These are phyloP conservation scores for Crepidotus variabilis DNA, from an alignment of 768 basidiomycete species.

Conservation along the genomic window DNA sequence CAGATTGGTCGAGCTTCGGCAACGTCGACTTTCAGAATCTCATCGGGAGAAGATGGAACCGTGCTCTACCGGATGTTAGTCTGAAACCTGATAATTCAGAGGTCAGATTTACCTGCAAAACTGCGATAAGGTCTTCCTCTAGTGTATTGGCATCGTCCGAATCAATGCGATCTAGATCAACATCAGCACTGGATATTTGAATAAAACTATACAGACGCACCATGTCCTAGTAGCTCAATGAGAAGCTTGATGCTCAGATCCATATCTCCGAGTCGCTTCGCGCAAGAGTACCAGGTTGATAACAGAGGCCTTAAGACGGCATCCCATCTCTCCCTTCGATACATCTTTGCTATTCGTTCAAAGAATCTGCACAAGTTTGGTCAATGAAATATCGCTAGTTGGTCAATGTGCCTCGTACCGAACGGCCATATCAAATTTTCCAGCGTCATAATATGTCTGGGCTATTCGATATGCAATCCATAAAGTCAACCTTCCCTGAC, in stretches of 20 bases:
- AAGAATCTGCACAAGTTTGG: slow-evolving; percentile 62
- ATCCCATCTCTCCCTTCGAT: slow-evolving; percentile 82
- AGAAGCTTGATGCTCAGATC: slow-evolving; percentile 74
- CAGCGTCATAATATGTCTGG: slow-evolving; percentile 74
- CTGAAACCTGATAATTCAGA: not conserved
- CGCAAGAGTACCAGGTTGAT: slow-evolving; percentile 79
- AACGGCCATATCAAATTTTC: slow-evolving; percentile 85
- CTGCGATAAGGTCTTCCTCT: slow-evolving; percentile 69
- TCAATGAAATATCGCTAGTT: not conserved
- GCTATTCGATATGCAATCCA: slow-evolving; percentile 92
- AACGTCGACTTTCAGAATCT: slow-evolving; percentile 43
- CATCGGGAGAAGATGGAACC: slow-evolving; percentile 44
- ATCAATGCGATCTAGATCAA: slow-evolving; percentile 29
- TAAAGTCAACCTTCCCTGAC: slow-evolving; percentile 80
- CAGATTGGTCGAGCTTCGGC: slow-evolving; percentile 60
- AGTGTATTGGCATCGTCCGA: slow-evolving; percentile 46
- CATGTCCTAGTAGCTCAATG: slow-evolving; percentile 79
- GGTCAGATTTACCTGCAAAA: slow-evolving; percentile 53
- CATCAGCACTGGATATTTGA: not conserved
- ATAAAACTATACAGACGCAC: slow-evolving; percentile 33
- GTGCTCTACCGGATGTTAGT: slow-evolving; percentile 49
- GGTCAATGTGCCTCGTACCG: slow-evolving; percentile 45
- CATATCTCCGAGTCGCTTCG: slow-evolving; percentile 71
- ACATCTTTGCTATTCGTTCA: slow-evolving; percentile 87
- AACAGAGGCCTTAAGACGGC: slow-evolving; percentile 72